Evolutionary conservation across 352 stramenopile species (phyloP), one percentile per base, ranked within the genome.

Genomic region (Globisporangium splendens): DNA sequence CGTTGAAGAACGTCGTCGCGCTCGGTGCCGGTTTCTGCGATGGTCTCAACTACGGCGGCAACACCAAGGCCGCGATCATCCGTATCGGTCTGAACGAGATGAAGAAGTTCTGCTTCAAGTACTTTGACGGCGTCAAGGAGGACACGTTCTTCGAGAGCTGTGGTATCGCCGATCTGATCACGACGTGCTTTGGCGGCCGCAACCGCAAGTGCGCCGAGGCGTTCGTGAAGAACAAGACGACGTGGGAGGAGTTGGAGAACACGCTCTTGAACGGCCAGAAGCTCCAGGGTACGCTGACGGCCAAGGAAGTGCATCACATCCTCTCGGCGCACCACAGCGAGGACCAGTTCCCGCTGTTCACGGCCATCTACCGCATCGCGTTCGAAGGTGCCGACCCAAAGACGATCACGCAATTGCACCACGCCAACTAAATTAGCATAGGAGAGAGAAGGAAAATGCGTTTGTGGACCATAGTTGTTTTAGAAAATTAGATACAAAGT

Each of bases 61-160:
- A 99, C 76, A 98, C 96, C 20, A 99, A 99, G 73, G 96, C 96
- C n/a, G 96, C 96, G 28, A 87, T 99, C 62, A 91, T 98, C 50
- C 84, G 96, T 51, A 95, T 98, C 24, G 96, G 96, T 7, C 63
- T 99, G 33, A 77, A 82, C 56, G 96, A 99, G 74, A 99, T 99
- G 91, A 93, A 96, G 50, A 93, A 88, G 70, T 95, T 95, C 55
- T 89, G 80, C 68, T 92, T 93, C 69, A 89, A 90, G 62, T 98
- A 98, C 85, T 98, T 97, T 70, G 81, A 94, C 59, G 89, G 92
- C 31, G 80, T 96, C 50, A 91, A 93, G 66, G 87, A 98, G 54
- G 76, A 90, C 65, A 98, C 96, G 44, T 98, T 99, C 70, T 96
- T 98, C 58, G 87, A 98, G 78, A 97, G 81, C 65, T 99, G 96